Conservation (phyloP, 1,284 basidiomycete species). For the Cryptococcus wingfieldii region DNA sequence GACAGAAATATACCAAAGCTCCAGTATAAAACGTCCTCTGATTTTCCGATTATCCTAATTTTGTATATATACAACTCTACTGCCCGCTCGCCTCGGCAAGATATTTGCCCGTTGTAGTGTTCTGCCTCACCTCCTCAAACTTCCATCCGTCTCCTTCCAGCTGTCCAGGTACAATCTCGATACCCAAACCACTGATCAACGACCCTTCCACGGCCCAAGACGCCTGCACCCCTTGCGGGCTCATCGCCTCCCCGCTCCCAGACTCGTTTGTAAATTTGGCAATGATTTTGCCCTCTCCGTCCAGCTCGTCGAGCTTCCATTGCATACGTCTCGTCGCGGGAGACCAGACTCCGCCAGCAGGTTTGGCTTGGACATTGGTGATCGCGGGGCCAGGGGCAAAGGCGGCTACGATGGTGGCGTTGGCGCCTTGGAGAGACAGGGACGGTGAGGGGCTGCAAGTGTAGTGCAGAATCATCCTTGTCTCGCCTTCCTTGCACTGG, state of each 20-base stretch:
- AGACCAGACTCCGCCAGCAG: conserved; percentile 48
- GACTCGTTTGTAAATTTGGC: conserved; percentile 49
- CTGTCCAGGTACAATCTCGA: conserved; percentile 41
- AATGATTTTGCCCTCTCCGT: conserved; percentile 49
- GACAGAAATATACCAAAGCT: too few relatives aligned
- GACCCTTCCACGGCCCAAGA: conserved; percentile 48
- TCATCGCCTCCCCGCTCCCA: conserved; percentile 22
- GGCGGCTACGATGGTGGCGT: conserved; percentile 45
- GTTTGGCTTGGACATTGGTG: conserved; percentile 53
- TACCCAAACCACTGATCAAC: conserved; percentile 45
- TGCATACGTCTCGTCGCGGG: conserved; percentile 43
- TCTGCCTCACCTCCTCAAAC: conserved; percentile 40
- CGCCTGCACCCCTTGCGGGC: conserved; percentile 46
- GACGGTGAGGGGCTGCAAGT: conserved; percentile 3
- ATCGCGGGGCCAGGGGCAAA: conserved; percentile 44
- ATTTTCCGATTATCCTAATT: too few relatives aligned
- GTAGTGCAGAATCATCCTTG: conserved; percentile 54
- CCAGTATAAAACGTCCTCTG: too few relatives aligned
- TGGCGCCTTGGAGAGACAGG: conserved; percentile 16
- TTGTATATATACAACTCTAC: background rate
- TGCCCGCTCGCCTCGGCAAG: conserved; percentile 28
- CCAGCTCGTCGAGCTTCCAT: conserved; percentile 46
- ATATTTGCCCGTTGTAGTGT: conserved; percentile 47
- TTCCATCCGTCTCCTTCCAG: conserved; percentile 21
- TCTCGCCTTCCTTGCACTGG: conserved; percentile 52